Evolutionary conservation across 257 asterid species (phyloP).

Genomic region (Euphrasia confusa): DNA sequence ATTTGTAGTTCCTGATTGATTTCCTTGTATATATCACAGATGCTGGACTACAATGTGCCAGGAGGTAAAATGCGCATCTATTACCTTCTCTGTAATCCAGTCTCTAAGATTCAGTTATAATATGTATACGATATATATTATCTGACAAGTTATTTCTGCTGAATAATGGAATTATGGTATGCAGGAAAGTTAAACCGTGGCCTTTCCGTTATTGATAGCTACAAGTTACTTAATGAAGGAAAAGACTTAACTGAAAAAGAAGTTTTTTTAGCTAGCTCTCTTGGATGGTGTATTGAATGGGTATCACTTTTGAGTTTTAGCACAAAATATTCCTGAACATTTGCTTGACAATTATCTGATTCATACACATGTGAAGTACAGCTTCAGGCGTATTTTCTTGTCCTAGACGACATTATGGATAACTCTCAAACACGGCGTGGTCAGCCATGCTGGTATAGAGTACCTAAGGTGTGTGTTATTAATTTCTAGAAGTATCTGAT

Average conservation of each 20-base stretch:
- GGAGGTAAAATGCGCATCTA: slow-evolving; percentile 57
- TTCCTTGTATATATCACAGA: slow-evolving; percentile 48
- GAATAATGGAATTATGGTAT: slow-evolving; percentile 17
- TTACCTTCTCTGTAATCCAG: slow-evolving; percentile 9
- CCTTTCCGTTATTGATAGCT: slow-evolving; percentile 90
- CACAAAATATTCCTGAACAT: background rate
- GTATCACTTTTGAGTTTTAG: slow-evolving; percentile 36
- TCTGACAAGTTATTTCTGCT: slow-evolving; percentile 12
- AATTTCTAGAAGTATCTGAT: slow-evolving; percentile 12
- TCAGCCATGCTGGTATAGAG: slow-evolving; percentile 87
- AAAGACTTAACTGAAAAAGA: slow-evolving; percentile 66
- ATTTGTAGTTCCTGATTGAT: slow-evolving; percentile 24
- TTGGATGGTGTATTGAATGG: slow-evolving; percentile 99
- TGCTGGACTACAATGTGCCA: slow-evolving; percentile 94
- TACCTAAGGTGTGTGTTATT: slow-evolving; percentile 58
- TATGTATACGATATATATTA: background rate
- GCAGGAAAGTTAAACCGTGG: slow-evolving; percentile 96
- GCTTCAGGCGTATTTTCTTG: slow-evolving; percentile 97
- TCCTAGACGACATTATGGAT: slow-evolving; percentile 92
- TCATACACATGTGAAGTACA: slow-evolving; percentile 32
- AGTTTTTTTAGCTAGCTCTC: slow-evolving; percentile 65
- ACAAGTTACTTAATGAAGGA: slow-evolving; percentile 71
- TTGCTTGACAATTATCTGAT: slow-evolving; percentile 19
- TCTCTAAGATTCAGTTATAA: background rate
- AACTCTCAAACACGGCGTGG: slow-evolving; percentile 83